These are phyloP conservation scores for Boletus semigastroideus DNA, from an alignment of 1,284 basidiomycete species.

Conservation along the genomic window DNA sequence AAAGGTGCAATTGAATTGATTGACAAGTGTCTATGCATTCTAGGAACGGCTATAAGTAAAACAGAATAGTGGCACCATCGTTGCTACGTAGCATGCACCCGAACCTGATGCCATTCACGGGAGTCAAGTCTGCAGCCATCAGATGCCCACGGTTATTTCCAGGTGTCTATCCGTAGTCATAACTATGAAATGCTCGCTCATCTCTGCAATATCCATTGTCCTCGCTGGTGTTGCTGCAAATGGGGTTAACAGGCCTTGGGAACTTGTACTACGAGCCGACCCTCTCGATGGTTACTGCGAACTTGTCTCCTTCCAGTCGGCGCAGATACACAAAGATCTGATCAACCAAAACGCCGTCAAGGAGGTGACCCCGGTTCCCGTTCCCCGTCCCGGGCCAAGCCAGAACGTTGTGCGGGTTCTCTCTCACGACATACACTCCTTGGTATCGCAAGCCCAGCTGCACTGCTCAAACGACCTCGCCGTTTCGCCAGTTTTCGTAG, in stretches of 20 bases:
- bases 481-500: not conserved
- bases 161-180: not conserved
- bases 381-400: constrained; percentile 4
- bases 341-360: constrained; percentile 10
- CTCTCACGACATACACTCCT: constrained; percentile 20
- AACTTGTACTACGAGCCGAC: constrained; percentile 23
- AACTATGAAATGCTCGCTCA: constrained; percentile 16
- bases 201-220: not conserved
- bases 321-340: constrained; percentile 25
- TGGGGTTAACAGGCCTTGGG: constrained; percentile 15
- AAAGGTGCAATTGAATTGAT: not conserved
- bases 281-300: constrained; percentile 13
- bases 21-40: too few species aligned
- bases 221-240: constrained; percentile 8
- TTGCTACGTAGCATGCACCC: not conserved
- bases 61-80: not conserved
- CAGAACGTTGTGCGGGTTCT: constrained; percentile 18
- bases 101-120: too few species aligned
- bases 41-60: not conserved
- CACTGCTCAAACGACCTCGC: constrained; percentile 28
- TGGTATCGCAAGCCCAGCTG: constrained; percentile 21
- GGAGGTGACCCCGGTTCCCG: constrained; percentile 13
- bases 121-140: too few species aligned
- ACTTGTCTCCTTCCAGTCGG: constrained; percentile 18
- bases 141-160: constrained; percentile 4